phyloP scores from a whole-genome alignment of 805 yeast genomes.

The Sugiyamaella marilandica region DNA sequence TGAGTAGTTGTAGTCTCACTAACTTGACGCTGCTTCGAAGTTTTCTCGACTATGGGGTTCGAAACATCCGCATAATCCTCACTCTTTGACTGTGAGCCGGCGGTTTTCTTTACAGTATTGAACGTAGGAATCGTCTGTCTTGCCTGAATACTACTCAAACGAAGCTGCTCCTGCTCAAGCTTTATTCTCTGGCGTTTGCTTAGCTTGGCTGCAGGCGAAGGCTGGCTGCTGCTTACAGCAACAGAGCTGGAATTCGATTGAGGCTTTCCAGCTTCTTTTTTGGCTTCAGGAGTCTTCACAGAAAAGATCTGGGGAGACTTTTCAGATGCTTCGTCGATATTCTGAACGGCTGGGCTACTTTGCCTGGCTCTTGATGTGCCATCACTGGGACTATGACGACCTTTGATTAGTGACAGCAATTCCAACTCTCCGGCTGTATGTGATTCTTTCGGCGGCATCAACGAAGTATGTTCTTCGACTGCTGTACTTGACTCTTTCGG shows the following conservation, averaged over 20 bases:
- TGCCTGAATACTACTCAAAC: slow-evolving; percentile 18
- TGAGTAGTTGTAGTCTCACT: too few species aligned
- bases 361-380: background rate
- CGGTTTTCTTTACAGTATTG: too few species aligned
- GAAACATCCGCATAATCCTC: too few species aligned
- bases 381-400: background rate
- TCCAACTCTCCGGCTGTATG: slow-evolving; percentile 1
- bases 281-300: background rate
- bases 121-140: background rate
- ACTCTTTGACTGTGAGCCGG: too few species aligned
- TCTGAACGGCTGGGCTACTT: background rate
- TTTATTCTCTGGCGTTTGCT: slow-evolving; percentile 54
- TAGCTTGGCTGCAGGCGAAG: slow-evolving; percentile 39
- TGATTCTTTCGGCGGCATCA: too few species aligned
- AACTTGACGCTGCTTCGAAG: too few species aligned
- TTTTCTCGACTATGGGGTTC: too few species aligned
- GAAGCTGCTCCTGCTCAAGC: slow-evolving; percentile 49
- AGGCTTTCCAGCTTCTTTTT: background rate
- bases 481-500: background rate
- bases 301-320: background rate
- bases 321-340: background rate
- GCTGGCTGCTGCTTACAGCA: background rate
- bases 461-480: too few species aligned
- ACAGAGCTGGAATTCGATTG: background rate
- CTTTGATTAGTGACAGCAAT: slow-evolving; percentile 6